Evolutionary conservation across 495 filamentous ascomycete species (phyloP), one percentile per base, ranked within the genome.

Genomic region (Trypethelium eluteriae): DNA sequence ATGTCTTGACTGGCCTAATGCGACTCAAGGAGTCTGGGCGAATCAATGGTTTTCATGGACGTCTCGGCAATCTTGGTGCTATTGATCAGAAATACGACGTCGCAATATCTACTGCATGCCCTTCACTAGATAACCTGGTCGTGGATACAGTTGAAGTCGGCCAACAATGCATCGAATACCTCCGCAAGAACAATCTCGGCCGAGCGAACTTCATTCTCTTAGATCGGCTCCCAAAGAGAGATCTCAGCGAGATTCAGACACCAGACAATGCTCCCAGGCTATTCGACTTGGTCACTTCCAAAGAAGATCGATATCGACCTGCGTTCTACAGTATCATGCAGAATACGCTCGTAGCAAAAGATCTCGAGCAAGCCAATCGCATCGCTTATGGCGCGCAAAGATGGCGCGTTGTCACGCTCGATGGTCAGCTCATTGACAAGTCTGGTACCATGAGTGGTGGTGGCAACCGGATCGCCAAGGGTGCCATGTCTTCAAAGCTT

Each of bases 371-470:
- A 74, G 94, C 94, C 2, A 97, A 98, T 74, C 86, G 93, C 34
- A 96, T 98, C 67, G 95, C 94, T 34, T 98, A 97, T 71, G 94
- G 94, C 59, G 89, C 89, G 49, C 88, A 84, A 73, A 81, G 95
- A 70, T 98, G 94, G 93, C 85, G 94, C 70, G 95, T 98, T 2
- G 94, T 98, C 35, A 98, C 95, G 0, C 84, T 97, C 38, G 89
- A 93, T 71, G 94, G 94, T 25, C 92, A 96, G 72, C 83, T 98
- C 61, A 97, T 98, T 66, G 94, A 98, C 76, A 93, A 91, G 70
- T 96, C 92, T 2, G 94, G 94, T 79, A 98, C 94, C 9, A 97
- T 98, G 95, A 95, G 89, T 69, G 94, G 94, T 79, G 94, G 94
- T 81, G 94, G 94, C 50, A 92, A 83, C 44, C 90, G 88, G 44